Percentiles rank a stretch among this genome's conserved stretches.
phyloP scores from a whole-genome alignment of 164 flowering plant species.

The Nelumbo lutea region DNA sequence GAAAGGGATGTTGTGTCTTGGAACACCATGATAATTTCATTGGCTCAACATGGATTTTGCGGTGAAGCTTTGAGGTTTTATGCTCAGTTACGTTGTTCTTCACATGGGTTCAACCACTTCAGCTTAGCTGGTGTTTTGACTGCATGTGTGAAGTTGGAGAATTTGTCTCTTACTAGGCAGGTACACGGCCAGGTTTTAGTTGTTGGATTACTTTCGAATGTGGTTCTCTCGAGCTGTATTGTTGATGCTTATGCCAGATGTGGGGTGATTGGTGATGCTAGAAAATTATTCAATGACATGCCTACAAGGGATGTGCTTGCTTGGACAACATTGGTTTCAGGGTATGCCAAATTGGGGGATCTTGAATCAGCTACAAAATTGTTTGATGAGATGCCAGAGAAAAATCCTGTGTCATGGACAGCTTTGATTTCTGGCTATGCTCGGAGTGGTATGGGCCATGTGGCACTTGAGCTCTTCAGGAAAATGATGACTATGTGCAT shows the following conservation, averaged over 20 bases:
- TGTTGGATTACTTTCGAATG: slow-evolving; percentile 44
- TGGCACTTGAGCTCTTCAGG: slow-evolving; percentile 47
- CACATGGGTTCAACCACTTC: slow-evolving; percentile 46
- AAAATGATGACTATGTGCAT: slow-evolving; percentile 40
- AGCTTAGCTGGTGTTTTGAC: slow-evolving; percentile 69
- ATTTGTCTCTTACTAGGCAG: slow-evolving; percentile 39
- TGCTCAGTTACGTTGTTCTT: slow-evolving; percentile 33
- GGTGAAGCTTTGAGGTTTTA: slow-evolving; percentile 48
- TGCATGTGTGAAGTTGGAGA: slow-evolving; percentile 48
- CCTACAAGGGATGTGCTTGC: slow-evolving; percentile 43
- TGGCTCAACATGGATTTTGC: slow-evolving; percentile 38
- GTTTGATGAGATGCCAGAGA: slow-evolving; percentile 62
- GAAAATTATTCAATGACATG: slow-evolving; percentile 58
- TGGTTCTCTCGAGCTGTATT: slow-evolving; percentile 55
- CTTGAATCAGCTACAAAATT: slow-evolving; percentile 47
- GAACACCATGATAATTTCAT: slow-evolving; percentile 71
- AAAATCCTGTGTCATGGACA: slow-evolving; percentile 72
- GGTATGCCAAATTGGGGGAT: slow-evolving; percentile 59
- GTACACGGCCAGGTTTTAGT: slow-evolving; percentile 64
- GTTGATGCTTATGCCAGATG: slow-evolving; percentile 70
- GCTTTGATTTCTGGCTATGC: slow-evolving; percentile 66
- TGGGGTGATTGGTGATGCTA: slow-evolving; percentile 44
- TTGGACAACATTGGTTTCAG: slow-evolving; percentile 77
- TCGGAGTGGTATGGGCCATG: slow-evolving; percentile 37
- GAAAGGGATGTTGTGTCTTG: slow-evolving; percentile 67